A percentile compares a stretch with the other conserved stretches of the same genome.
Conservation (phyloP, 805 yeast genomes). For the Saturnispora zaruensis region DNA sequence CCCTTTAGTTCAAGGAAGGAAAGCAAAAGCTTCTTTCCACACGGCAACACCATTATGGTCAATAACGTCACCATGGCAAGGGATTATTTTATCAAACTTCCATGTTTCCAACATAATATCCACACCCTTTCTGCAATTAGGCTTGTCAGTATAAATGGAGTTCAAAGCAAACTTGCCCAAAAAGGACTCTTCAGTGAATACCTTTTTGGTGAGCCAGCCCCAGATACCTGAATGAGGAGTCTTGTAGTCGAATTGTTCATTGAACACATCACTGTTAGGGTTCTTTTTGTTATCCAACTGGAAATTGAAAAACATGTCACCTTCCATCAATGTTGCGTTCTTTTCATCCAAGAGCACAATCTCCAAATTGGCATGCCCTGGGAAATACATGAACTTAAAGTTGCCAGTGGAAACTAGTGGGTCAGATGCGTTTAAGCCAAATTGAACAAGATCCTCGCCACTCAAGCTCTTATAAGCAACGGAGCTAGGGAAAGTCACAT, state of each 20-base stretch:
- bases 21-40: slow-evolving; percentile 12
- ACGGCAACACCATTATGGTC: slow-evolving; percentile 30
- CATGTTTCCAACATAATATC: slow-evolving; percentile 28
- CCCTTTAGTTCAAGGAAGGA: slow-evolving; percentile 23
- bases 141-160: slow-evolving; percentile 11
- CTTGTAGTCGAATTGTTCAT: slow-evolving; percentile 36
- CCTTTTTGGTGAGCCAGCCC: slow-evolving; percentile 18
- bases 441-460: slow-evolving; percentile 21
- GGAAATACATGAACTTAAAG: slow-evolving; percentile 49
- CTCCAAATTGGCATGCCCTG: slow-evolving; percentile 52
- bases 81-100: slow-evolving; percentile 43
- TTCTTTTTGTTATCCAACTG: slow-evolving; percentile 40
- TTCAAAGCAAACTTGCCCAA: slow-evolving; percentile 7
- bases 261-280: slow-evolving; percentile 22
- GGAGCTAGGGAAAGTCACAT: neutral
- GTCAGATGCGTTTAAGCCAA: slow-evolving; percentile 26
- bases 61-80: slow-evolving; percentile 54
- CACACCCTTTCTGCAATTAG: slow-evolving; percentile 15
- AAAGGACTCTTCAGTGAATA: slow-evolving; percentile 14
- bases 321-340: slow-evolving; percentile 45
- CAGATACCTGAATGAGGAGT: slow-evolving; percentile 37
- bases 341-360: slow-evolving; percentile 40
- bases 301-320: slow-evolving; percentile 53
- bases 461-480: neutral
- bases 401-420: slow-evolving; percentile 29